A percentile compares a stretch with the other conserved stretches of the same genome.
Conservation (phyloP, 805 yeast species). For the Wickerhamomyces queroliae region DNA sequence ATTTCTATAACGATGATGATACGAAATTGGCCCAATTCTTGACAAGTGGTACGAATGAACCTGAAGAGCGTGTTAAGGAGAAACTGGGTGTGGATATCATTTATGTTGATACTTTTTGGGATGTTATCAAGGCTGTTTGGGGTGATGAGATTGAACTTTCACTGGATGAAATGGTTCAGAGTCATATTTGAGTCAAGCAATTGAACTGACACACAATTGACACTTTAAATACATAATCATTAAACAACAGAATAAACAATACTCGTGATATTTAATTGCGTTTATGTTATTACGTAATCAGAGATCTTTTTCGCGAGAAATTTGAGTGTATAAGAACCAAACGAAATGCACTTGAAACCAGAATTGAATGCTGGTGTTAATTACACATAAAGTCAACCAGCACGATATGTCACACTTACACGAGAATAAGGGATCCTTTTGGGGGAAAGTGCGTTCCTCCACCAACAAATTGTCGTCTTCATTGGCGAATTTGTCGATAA, state of each 20-base stretch:
- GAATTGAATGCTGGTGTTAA: too few species aligned
- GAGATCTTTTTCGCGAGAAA: too few species aligned
- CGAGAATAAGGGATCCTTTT: conserved; percentile 9
- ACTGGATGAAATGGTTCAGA: background rate
- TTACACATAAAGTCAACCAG: too few species aligned
- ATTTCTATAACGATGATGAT: conserved; percentile 18
- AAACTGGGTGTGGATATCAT: conserved; percentile 54
- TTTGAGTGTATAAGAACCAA: too few species aligned
- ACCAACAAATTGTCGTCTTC: conserved; percentile 19
- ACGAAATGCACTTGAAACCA: too few species aligned
- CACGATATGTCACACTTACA: background rate
- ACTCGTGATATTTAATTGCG: too few species aligned
- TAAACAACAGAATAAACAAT: too few species aligned
- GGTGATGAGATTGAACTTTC: conserved; percentile 29
- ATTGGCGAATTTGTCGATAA: conserved; percentile 15
- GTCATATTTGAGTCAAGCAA: background rate
- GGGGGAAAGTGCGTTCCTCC: conserved; percentile 21
- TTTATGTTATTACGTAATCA: too few species aligned
- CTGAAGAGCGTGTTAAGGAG: conserved; percentile 42
- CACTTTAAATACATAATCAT: too few species aligned
- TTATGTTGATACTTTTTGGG: conserved; percentile 75
- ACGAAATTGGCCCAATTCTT: conserved; percentile 16
- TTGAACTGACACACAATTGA: too few species aligned
- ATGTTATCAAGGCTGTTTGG: conserved; percentile 73
- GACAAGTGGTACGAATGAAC: conserved; percentile 26